Evolutionary conservation across 2,329 filamentous ascomycete species (phyloP), one percentile per base, ranked within the genome.

Genomic region (Samsoniella hepiali): DNA sequence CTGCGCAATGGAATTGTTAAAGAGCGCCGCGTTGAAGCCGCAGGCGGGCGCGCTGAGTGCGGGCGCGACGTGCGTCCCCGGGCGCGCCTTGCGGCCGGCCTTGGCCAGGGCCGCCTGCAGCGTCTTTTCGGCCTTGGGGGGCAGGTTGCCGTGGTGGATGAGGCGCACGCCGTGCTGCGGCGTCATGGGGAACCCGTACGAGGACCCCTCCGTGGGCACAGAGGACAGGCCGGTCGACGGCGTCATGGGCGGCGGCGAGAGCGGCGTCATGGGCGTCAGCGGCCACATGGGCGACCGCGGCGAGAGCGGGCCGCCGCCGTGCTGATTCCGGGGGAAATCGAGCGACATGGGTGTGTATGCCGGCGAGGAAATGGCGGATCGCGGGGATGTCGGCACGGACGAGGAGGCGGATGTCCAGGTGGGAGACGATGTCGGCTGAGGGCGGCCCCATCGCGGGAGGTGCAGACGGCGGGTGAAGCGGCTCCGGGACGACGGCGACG

Each of bases 1-100:
- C 68, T 89, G 87, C 47, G 75, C 70, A 32, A 87, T 76, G 34
- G 85, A 88, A 63, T 81, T 79, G 61, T 79, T 78, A 55, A 88
- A 77, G 17, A 89, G 76, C 58, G 83, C 79, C 47, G 75, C 74
- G 3, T 81, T 81, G 7, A 85, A 73, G 29, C 79, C 78, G 50
- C 78, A 79, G 0, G 75, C 71, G 2, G 78, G 76, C 13, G 78
- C 73, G 13, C 81, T 75, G 0, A 79, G 73, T 0, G 79, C 75
- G 8, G 85, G 76, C 72, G 79, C 79, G 1, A n/a, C 8, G 15
- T 36, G 29, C 42, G 50, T 10, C 2, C 11, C 36, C 36, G 34
- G n/a, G 13, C 27, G 36, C 36, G n/a, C 32, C 34, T 63, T 63
- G 45, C 55, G 62, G 40, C 47, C 27, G 5, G 85, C 82, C 68